A percentile compares a stretch with the other conserved stretches of the same genome.
These are phyloP conservation scores for Linum trigynum DNA, from an alignment of 345 rosid genomes.

Conservation along the genomic window DNA sequence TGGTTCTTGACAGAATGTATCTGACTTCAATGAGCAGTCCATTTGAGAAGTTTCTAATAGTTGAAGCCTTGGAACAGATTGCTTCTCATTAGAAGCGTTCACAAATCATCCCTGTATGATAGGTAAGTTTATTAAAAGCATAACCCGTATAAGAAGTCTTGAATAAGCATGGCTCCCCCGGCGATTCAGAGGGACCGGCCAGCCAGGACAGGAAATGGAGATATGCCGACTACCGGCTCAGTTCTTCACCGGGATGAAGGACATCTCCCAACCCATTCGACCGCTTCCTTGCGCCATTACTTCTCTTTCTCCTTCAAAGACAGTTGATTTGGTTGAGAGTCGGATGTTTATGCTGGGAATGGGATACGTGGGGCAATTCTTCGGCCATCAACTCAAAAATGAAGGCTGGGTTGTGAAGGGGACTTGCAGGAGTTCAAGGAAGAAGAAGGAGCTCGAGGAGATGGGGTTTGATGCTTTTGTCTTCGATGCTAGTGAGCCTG, in stretches of 20 bases:
- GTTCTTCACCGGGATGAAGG: slow-evolving; percentile 8
- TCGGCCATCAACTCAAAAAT: slow-evolving; percentile 47
- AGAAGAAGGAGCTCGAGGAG: slow-evolving; percentile 41
- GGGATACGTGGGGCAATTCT: slow-evolving; percentile 65
- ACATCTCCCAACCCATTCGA: background rate
- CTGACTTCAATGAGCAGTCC: no score
- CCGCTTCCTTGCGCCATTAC: background rate
- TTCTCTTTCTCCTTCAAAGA: slow-evolving; percentile 5
- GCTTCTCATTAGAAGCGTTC: no score
- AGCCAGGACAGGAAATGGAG: slow-evolving; percentile 14
- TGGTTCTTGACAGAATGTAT: no score
- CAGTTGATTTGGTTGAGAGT: slow-evolving; percentile 23
- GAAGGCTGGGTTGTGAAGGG: slow-evolving; percentile 66
- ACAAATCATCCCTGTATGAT: no score
- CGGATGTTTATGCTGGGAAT: slow-evolving; percentile 65
- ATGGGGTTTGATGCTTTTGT: slow-evolving; percentile 43
- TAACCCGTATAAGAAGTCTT: no score
- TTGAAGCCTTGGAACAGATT: no score
- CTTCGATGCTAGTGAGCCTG: slow-evolving; percentile 50
- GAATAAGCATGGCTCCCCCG: no score
- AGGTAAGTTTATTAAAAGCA: no score
- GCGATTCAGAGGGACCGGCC: no score
- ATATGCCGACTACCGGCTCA: slow-evolving; percentile 8
- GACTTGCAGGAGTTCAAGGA: slow-evolving; percentile 47
- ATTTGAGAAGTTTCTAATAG: no score